These are phyloP conservation scores for Diaporthe citrichinensis DNA, from an alignment of 2,329 filamentous ascomycete species.

Conservation along the genomic window DNA sequence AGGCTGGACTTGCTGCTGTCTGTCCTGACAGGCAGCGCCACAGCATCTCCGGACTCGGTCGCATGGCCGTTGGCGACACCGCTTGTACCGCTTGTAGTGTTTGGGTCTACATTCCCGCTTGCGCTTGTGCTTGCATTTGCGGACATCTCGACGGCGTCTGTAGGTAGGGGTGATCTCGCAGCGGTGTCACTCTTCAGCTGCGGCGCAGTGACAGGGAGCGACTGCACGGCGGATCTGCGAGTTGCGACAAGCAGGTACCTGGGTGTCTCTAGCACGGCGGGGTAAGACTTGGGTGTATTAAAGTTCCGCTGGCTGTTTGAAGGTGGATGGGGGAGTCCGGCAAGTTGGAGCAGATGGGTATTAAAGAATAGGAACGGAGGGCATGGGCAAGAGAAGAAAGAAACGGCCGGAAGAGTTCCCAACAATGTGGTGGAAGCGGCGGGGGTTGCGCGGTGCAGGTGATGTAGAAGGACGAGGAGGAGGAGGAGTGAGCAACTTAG, in stretches of 20 bases:
- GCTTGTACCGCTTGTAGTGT: neutral
- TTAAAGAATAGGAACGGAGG: constrained; percentile 29
- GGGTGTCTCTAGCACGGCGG: constrained; percentile 11
- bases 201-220: constrained; percentile 14
- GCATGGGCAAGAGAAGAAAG: neutral
- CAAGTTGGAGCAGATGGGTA: neutral
- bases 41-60: neutral
- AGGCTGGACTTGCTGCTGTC: constrained; percentile 47
- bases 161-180: neutral
- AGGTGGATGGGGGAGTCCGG: constrained; percentile 3
- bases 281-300: constrained; percentile 21
- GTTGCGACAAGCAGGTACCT: neutral
- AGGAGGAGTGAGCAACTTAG: constrained; percentile 9
- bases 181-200: constrained; percentile 4
- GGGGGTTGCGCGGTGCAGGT: constrained; percentile 30
- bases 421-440: constrained; percentile 22
- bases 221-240: constrained; percentile 3
- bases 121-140: neutral
- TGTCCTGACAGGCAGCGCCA: constrained; percentile 43
- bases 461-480: constrained; percentile 1
- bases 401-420: neutral
- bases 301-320: constrained; percentile 28
- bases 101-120: constrained; percentile 17
- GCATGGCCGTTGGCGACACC: constrained; percentile 33
- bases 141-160: constrained; percentile 23